Base-by-base conservation (phyloP, 2,329 filamentous ascomycete genomes). In the Pyrenophora tritici-repentis region DNA sequence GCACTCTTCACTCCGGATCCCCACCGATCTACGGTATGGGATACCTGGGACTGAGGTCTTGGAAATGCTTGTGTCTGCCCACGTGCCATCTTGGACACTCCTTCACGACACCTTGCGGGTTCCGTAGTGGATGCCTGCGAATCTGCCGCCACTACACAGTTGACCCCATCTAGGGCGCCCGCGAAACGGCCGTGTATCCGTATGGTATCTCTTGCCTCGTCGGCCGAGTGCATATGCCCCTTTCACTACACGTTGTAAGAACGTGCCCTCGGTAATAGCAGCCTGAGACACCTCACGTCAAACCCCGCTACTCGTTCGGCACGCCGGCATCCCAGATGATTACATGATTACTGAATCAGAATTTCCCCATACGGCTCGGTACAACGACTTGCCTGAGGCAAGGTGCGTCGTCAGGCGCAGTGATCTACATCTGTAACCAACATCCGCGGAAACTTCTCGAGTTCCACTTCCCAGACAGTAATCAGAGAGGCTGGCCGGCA, bases 401-500 rank as follows among this genome's bases (percentile, higher is more conserved):
- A 38, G 44, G 46, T 22, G 44, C 24, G 49, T 48, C 45, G 42
- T 34, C 34, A 52, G 38, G 44, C 33, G 42, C 35, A 36, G 20
- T 22, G 49, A 52, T 52, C 49, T 52, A 42, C 49, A 52, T 52
- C 44, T 52, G 49, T 48, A 52, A 48, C 49, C 18, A 33, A 31
- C 26, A 38, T 20, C 32, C 33, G 26, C 44, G 31, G 45, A 48
- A 48, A 52, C 49, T 42, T 20, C 20, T 39, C 39, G 48, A 34
- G 49, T 42, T 42, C 33, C 32, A 47, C 31, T 42, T 22, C 39
- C 42, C 29, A 44, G 40, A 53, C 38, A 24, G 38, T 33, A 34
- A 42, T 26, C 26, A 14, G 18, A 29, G 38, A 50, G 22, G 26
- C 47, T 46, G 34, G 22, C 16, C 10, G 22, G 12, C 10, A 26